These are phyloP conservation scores for Botrytis elliptica DNA, from an alignment of 2,329 filamentous ascomycete genomes.

Conservation along the genomic window DNA sequence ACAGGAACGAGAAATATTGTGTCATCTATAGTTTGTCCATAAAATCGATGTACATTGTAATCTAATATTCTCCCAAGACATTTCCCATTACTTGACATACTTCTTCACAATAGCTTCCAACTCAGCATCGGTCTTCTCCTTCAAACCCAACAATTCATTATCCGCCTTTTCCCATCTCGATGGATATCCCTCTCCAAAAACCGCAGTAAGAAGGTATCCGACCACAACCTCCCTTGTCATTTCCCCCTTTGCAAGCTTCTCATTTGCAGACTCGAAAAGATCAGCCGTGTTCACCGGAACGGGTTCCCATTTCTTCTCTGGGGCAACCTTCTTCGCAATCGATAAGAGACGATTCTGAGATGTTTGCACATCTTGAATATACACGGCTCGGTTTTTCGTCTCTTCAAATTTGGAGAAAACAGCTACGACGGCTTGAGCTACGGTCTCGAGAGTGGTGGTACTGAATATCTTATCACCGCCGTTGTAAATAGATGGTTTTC, in stretches of 20 bases:
- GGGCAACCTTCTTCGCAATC: slow-evolving; percentile 40
- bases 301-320: slow-evolving; percentile 34
- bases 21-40: neutral
- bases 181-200: slow-evolving; percentile 41
- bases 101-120: slow-evolving; percentile 40
- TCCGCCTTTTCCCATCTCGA: slow-evolving; percentile 42
- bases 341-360: slow-evolving; percentile 46
- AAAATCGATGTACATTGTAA: neutral
- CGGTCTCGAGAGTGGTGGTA: slow-evolving; percentile 47
- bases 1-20: neutral
- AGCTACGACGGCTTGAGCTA: slow-evolving; percentile 50
- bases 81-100: neutral
- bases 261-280: slow-evolving; percentile 28
- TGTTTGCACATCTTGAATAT: slow-evolving; percentile 46
- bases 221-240: slow-evolving; percentile 38
- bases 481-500: slow-evolving; percentile 47
- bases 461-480: slow-evolving; percentile 51
- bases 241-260: slow-evolving; percentile 32
- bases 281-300: slow-evolving; percentile 24
- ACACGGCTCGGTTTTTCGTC: slow-evolving; percentile 53
- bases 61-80: neutral
- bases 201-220: slow-evolving; percentile 39
- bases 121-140: slow-evolving; percentile 42
- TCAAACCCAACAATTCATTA: slow-evolving; percentile 46
- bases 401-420: slow-evolving; percentile 50